Base-by-base conservation (phyloP, 2,329 filamentous ascomycete species). In the Cercospora nicotianae region DNA sequence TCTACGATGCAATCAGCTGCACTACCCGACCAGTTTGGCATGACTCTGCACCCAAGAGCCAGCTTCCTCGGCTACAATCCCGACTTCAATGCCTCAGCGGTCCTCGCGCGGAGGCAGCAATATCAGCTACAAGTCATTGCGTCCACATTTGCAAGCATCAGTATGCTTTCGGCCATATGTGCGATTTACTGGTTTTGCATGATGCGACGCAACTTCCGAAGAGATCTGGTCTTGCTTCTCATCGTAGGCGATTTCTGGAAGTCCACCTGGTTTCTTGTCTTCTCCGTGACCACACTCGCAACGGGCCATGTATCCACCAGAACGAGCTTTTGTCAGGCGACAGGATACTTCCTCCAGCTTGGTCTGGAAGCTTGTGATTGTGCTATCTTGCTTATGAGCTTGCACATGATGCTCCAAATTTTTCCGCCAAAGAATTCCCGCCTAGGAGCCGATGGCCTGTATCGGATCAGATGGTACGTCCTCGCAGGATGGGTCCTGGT, bases 171-270 rank as follows among this genome's bases (percentile, higher is more conserved):
- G 10, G 85, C 85, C 0, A 73, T 87, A 6, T 75, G 86, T 31
- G 84, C 88, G 2, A 84, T 90, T 48, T 91, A 90, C 79, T 93
- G 89, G 88, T 93, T 94, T 75, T 81, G 87, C 66, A 85, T 87
- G 69, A 93, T 93, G 89, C 85, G 87, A 72, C 86, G 90, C 74
- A 88, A 85, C 70, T 94, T 93, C 77, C 87, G 91, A 57, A 90
- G 93, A 77, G 87, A 90, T 70, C 84, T 94, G 64, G 90, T 94
- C 66, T 87, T 94, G 84, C 79, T 93, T 45, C 82, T 94, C 13
- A 88, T 94, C 58, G 84, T 88, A 69, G 90, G 89, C 72, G 90
- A 93, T 77, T 85, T 91, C 75, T 86, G 89, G 78, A 91, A 91
- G 77, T 86, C 88, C 2, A 75, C 88, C 2, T 92, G 88, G 86